Evolutionary conservation across 2,329 filamentous ascomycete species (phyloP), one percentile per base, ranked within the genome.

Genomic region (Exophiala mesophila): DNA sequence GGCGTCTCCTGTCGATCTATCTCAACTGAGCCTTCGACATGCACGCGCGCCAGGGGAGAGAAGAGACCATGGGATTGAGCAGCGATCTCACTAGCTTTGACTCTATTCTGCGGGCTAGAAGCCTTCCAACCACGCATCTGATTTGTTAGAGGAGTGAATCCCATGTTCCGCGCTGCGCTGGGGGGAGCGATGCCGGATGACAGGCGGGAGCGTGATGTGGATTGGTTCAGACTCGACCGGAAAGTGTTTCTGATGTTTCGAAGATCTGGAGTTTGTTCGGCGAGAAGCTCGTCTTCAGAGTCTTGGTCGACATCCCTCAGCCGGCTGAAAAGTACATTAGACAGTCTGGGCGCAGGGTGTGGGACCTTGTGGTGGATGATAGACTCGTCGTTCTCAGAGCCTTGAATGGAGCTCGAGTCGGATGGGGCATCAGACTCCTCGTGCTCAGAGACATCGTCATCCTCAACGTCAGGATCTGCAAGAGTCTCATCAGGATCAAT

Each of bases 91-190:
- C 21, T 30, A 24, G 23, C 39, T 56, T 46, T 7, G 56, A 54
- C 50, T 15, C 57, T 55, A 54, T 55, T 39, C 18, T 57, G 42
- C 2, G 79, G 78, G 50, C 77, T 83, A 17, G 69, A 69, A 1
- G 81, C 70, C 50, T 73, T 72, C 83, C 83, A 87, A 17, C 72
- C 70, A 45, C 68, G 73, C 3, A 86, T 64, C 54, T 82, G 74
- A 26, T 74, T 67, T 3, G 77, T 77, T 26, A 87, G 65, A 17
- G 80, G 78, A 1, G 80, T 83, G 49, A 85, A 82, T 2, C 79
- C 78, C 38, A 77, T 58, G 13, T 55, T 52, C 24, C 47, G 39
- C 6, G 47, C 42, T 8, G 50, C 43, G 17, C 44, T 51, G n/a
- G 35, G 17, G 8, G 47, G 50, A 10, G 28, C 43, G 15, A 49